Evolutionary conservation across 179 eudicot genomes (phyloP).

Genomic region (Drosera spatulata): DNA sequence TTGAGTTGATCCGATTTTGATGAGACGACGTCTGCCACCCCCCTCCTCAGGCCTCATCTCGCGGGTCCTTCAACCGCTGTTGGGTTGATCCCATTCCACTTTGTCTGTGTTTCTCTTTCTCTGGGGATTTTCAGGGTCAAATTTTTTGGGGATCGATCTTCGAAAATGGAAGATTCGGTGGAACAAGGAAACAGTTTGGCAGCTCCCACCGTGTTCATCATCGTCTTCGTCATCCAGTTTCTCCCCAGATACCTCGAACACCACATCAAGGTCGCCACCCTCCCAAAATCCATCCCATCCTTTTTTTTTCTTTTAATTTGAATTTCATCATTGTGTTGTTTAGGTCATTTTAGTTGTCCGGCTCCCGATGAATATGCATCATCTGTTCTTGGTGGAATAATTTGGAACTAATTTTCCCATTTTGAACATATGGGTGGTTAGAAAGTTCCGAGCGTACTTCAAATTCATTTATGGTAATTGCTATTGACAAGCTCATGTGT

Average conservation of each 20-base stretch:
- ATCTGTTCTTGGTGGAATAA: not conserved
- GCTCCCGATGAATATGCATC: not conserved
- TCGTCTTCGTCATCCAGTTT: conserved; percentile 39
- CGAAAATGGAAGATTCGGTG: conserved; percentile 24
- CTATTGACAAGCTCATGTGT: too few relatives aligned
- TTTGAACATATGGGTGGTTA: not conserved
- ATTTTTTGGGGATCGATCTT: not conserved
- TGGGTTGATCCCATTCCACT: too few relatives aligned
- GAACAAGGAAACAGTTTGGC: conserved; percentile 37
- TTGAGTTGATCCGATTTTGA: too few relatives aligned
- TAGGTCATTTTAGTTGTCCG: not conserved
- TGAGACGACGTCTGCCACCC: too few relatives aligned
- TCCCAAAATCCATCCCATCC: not conserved
- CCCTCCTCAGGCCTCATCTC: too few relatives aligned
- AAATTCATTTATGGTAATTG: not conserved
- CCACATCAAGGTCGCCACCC: conserved; percentile 28
- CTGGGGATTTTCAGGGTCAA: too few relatives aligned
- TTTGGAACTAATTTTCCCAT: not conserved
- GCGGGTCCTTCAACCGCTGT: too few relatives aligned
- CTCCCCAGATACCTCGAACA: conserved; percentile 38
- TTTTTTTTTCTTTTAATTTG: not conserved
- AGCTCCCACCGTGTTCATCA: conserved; percentile 58
- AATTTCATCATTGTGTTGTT: not conserved
- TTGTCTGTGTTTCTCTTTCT: too few relatives aligned
- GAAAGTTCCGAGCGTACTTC: too few relatives aligned